Percentiles rank a stretch among this genome's conserved stretches.
Evolutionary conservation across 345 rosid species (phyloP).

Genomic region (Acer saccharum): DNA sequence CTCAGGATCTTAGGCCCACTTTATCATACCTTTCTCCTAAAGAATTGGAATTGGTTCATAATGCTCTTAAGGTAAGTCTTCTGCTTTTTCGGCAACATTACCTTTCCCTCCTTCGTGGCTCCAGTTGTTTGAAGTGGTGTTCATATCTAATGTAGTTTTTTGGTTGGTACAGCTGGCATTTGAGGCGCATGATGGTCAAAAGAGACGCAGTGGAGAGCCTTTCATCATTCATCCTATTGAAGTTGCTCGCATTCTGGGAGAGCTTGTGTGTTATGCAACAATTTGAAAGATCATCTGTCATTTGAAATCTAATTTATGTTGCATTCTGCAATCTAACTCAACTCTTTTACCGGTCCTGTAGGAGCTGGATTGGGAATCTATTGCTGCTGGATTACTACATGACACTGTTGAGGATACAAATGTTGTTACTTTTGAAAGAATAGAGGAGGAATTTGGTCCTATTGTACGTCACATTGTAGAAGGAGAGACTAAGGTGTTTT

Average conservation of each 20-base stretch:
- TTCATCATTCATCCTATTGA: slow-evolving; percentile 98
- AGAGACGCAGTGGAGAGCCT: slow-evolving; percentile 96
- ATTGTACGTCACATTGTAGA: slow-evolving; percentile 92
- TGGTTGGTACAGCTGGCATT: slow-evolving; percentile 77
- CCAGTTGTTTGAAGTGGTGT: slow-evolving; percentile 13
- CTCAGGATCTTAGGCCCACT: slow-evolving; percentile 64
- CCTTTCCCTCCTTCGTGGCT: not conserved
- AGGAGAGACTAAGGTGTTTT: slow-evolving; percentile 96
- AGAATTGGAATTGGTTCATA: slow-evolving; percentile 79
- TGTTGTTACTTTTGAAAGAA: slow-evolving; percentile 85
- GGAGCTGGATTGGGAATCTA: slow-evolving; percentile 99
- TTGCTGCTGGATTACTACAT: slow-evolving; percentile 95
- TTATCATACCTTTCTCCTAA: slow-evolving; percentile 76
- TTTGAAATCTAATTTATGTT: slow-evolving; percentile 16
- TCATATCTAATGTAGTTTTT: slow-evolving; percentile 30
- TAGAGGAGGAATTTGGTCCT: slow-evolving; percentile 89
- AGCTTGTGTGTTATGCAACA: slow-evolving; percentile 69
- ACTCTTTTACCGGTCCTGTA: slow-evolving; percentile 31
- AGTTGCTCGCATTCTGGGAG: slow-evolving; percentile 96
- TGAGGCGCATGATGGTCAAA: slow-evolving; percentile 97
- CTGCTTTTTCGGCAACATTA: slow-evolving; percentile 16
- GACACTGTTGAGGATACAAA: slow-evolving; percentile 99
- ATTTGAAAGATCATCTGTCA: slow-evolving; percentile 14
- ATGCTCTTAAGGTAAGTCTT: slow-evolving; percentile 71
- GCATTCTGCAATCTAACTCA: slow-evolving; percentile 26